Base-by-base conservation (phyloP, 805 yeast species). In the Candida sonorensis region DNA sequence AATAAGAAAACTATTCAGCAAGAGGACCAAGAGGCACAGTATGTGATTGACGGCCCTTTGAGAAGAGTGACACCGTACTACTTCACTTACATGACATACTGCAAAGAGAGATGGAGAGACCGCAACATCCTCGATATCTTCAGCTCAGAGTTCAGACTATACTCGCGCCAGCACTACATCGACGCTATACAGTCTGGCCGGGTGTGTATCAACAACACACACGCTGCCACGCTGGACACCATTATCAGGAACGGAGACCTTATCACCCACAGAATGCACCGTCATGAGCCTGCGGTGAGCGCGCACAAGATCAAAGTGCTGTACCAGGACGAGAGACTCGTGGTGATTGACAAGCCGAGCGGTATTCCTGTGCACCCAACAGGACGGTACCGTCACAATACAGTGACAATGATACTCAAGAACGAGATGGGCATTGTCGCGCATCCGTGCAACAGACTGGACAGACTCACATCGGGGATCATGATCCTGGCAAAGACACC, bases 291-390 rank as follows among this genome's bases (percentile, higher is more conserved):
- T 2, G 75, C 94, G 0, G 88, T 88, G 2, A 61, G 71, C 7
- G 57, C 81, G 33, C 23, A 63, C 56, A 69, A 72, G 0, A 77
- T 86, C 30, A 67, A 70, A 34, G 73, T 84, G 16, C 81, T 88
- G 0, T 69, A 67, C 50, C 84, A 87, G 48, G 79, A 85, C 52
- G 86, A 80, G 7, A 72, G 81, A 30, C 53, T 86, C 15, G 65
- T 92, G 5, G 94, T 83, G 3, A 79, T 92, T 15, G 95, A 90
- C 54, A 92, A 92, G 44, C 98, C 98, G 0, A 72, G 92, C 4
- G 97, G 98, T 0, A 69, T 92, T 3, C 97, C 98, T 0, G 95
- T 85, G 0, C 98, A 92, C 54, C 97, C 98, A 4, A 81, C 96
- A 0, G 98, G 97, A 0, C 61, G 88, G 41, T 76, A 78, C 65